Base-by-base conservation (phyloP, 2,329 filamentous ascomycete genomes). In the Alternaria sp. region DNA sequence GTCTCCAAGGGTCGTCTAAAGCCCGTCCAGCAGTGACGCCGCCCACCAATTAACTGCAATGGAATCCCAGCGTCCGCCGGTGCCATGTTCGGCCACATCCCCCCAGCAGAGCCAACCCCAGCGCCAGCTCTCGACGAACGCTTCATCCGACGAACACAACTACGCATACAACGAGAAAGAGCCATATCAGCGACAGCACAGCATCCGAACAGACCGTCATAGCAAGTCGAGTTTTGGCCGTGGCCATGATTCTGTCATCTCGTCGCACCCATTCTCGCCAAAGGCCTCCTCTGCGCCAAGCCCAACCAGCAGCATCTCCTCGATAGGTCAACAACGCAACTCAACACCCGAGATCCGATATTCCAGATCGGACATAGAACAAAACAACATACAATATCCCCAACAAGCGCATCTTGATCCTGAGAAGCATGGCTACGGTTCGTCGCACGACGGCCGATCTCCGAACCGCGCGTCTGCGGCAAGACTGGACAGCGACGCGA, bases 241-340 rank as follows among this genome's bases (percentile, higher is more conserved):
- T 44, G 65, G 64, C 11, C 77, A 76, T 63, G 77, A 79, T 63
- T 79, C 76, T 25, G 75, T 79, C 67, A 76, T 79, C 62, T 79
- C 77, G 41, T 79, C 77, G 41, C 70, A 76, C 49, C 75, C 75
- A 20, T 75, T 77, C 54, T 78, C 74, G 51, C 76, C 75, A 43
- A 75, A 75, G 59, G 55, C 64, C 27, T 73, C 71, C 14, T 72
- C 69, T 32, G 69, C 74, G 67, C 74, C 76, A 67, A 79, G 76
- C 68, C 73, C 72, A 45, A 57, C 60, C 69, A 74, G 73, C 70
- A 74, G 74, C 72, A 68, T 74, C 66, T 72, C 72, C 32, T 74
- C 70, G 43, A 64, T 59, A 27, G 62, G 53, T 20, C 65, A 64
- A 38, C 66, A 61, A 27, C 65, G 70, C 43, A 62, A 60, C 36